phyloP scores from a whole-genome alignment of 257 asterid genomes.

The Lithospermum erythrorhizon region DNA sequence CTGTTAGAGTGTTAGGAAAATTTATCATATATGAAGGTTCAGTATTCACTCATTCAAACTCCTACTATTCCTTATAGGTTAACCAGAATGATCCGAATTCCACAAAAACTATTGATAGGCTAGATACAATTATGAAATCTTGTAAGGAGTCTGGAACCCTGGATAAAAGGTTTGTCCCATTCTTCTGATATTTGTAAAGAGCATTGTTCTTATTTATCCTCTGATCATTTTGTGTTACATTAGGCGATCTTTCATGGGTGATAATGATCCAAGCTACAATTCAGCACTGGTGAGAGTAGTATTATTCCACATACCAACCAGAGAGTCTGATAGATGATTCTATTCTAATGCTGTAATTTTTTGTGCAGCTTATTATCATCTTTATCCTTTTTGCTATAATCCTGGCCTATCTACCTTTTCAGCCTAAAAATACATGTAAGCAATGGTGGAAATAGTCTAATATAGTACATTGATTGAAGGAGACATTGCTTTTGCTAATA shows the following conservation, averaged over 20 bases:
- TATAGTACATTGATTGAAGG: background rate
- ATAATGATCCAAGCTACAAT: conserved; percentile 40
- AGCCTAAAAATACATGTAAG: background rate
- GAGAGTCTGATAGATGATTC: background rate
- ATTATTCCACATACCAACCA: background rate
- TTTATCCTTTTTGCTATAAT: background rate
- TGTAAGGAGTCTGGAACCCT: conserved; percentile 85
- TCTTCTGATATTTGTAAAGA: background rate
- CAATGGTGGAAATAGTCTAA: background rate
- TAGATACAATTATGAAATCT: conserved; percentile 54
- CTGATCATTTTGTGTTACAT: conserved; percentile 12
- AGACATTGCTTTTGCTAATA: too few relatives aligned
- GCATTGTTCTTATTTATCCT: background rate
- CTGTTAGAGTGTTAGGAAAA: background rate
- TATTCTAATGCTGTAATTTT: background rate
- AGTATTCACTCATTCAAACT: background rate
- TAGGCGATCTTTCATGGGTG: conserved; percentile 68
- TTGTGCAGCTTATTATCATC: background rate
- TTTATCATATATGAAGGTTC: background rate
- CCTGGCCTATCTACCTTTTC: background rate
- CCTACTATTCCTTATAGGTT: conserved; percentile 26
- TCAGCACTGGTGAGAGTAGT: conserved; percentile 43
- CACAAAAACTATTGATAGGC: conserved; percentile 44
- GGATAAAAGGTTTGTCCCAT: conserved; percentile 22
- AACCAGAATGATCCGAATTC: conserved; percentile 78